Percentiles rank a stretch among this genome's conserved stretches.
These are phyloP conservation scores for Immersiella caudata DNA, from an alignment of 495 filamentous ascomycete species.

Conservation along the genomic window DNA sequence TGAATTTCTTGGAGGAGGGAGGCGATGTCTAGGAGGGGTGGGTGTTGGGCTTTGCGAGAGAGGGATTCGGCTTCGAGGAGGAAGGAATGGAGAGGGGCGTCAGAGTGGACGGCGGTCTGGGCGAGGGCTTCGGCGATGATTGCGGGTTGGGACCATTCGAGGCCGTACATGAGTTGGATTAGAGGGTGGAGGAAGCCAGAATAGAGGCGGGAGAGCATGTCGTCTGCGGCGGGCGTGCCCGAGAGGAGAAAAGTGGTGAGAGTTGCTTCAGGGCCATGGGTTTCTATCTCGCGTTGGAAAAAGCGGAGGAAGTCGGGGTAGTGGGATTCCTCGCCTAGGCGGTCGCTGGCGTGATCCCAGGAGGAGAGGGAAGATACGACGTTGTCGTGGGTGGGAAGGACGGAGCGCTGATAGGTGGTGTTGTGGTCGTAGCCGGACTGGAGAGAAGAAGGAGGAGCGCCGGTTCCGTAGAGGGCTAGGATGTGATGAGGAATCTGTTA, in stretches of 20 bases:
- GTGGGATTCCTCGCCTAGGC: conserved; percentile 51
- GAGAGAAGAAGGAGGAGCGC: conserved; percentile 61
- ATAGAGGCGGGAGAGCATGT: conserved; percentile 31
- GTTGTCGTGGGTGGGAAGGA: conserved; percentile 40
- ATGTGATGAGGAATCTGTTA: conserved; percentile 75
- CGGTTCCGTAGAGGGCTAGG: conserved; percentile 75
- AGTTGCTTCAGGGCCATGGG: conserved; percentile 59
- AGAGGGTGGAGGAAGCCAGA: conserved; percentile 75
- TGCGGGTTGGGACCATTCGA: conserved; percentile 80
- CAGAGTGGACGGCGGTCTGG: conserved; percentile 64
- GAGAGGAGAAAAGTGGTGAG: conserved; percentile 69
- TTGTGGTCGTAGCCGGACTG: conserved; percentile 61
- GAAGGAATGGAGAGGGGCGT: conserved; percentile 50
- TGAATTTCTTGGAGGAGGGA: conserved; percentile 17
- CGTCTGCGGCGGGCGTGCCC: conserved; percentile 35
- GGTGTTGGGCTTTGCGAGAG: neutral
- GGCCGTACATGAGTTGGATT: conserved; percentile 81
- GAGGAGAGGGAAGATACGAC: conserved; percentile 59
- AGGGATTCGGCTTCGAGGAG: conserved; percentile 55
- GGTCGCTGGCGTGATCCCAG: conserved; percentile 51
- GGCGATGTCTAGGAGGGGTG: neutral
- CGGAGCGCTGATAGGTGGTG: conserved; percentile 61
- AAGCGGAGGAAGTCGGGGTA: conserved; percentile 72
- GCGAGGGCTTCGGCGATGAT: conserved; percentile 82
- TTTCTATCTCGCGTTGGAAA: conserved; percentile 71